These are phyloP conservation scores for Lachancea thermotolerans DNA, from an alignment of 805 yeast species.

Conservation along the genomic window DNA sequence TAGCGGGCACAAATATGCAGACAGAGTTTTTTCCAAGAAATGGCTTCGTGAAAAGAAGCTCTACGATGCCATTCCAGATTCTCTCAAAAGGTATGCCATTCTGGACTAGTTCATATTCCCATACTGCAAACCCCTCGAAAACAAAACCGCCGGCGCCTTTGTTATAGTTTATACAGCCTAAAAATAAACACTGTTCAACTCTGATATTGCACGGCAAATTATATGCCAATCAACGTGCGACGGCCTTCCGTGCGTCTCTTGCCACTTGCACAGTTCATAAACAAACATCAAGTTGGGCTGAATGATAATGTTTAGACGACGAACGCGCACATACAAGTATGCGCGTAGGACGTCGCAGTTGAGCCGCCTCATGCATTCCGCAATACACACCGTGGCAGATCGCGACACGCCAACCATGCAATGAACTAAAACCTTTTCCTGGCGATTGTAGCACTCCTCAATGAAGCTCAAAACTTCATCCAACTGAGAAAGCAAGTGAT, in stretches of 20 bases:
- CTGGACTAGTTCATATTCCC: slow-evolving; percentile 16
- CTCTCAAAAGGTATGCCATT: slow-evolving; percentile 61
- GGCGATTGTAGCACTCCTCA: slow-evolving; percentile 41
- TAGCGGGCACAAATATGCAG: slow-evolving; percentile 84
- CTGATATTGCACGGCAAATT: slow-evolving; percentile 75
- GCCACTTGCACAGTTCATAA: slow-evolving; percentile 73
- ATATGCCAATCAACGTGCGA: slow-evolving; percentile 86
- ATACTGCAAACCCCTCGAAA: not conserved
- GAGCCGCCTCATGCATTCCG: slow-evolving; percentile 82
- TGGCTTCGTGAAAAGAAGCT: slow-evolving; percentile 73
- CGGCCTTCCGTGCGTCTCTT: slow-evolving; percentile 28
- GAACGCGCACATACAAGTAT: slow-evolving; percentile 79
- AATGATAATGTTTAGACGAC: slow-evolving; percentile 84
- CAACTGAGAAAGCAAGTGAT: slow-evolving; percentile 57
- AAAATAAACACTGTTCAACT: slow-evolving; percentile 64
- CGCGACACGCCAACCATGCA: slow-evolving; percentile 95
- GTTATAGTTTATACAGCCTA: slow-evolving; percentile 2
- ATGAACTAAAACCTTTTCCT: slow-evolving; percentile 66
- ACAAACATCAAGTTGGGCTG: slow-evolving; percentile 89
- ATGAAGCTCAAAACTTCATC: slow-evolving; percentile 61
- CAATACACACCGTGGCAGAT: slow-evolving; percentile 92
- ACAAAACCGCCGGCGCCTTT: not conserved
- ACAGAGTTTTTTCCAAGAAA: slow-evolving; percentile 64
- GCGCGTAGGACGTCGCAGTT: slow-evolving; percentile 66
- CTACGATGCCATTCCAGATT: slow-evolving; percentile 58